These are phyloP conservation scores for Aspergillus intermedius DNA, from an alignment of 2,329 filamentous ascomycete genomes.

Conservation along the genomic window DNA sequence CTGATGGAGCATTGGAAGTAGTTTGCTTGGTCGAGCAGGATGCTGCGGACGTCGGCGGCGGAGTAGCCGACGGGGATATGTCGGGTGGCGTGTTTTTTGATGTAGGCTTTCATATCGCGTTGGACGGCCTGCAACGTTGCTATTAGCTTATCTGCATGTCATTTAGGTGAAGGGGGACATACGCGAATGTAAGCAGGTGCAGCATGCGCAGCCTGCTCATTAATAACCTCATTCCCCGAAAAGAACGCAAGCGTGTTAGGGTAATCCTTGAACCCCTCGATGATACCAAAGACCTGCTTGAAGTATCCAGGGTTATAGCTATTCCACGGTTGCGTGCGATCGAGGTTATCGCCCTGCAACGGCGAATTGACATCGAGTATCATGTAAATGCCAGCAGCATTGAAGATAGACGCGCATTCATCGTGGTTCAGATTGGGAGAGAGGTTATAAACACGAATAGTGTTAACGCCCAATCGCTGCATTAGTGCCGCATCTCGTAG, in stretches of 20 bases:
- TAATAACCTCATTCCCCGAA: conserved; percentile 63
- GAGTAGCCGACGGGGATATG: conserved; percentile 62
- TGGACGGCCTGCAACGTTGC: conserved; percentile 46
- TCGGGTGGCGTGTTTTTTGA: conserved; percentile 51
- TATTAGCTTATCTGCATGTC: background rate
- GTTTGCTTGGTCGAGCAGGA: conserved; percentile 54
- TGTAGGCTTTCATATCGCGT: conserved; percentile 64
- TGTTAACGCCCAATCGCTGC: conserved; percentile 59
- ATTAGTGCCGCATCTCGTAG: conserved; percentile 58
- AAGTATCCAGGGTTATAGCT: conserved; percentile 53
- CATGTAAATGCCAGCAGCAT: conserved; percentile 60
- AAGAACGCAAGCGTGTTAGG: conserved; percentile 63
- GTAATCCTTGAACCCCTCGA: conserved; percentile 62
- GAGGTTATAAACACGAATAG: conserved; percentile 60
- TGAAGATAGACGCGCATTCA: conserved; percentile 58
- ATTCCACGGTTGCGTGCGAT: conserved; percentile 49
- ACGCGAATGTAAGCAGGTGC: conserved; percentile 55
- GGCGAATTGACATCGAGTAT: conserved; percentile 61
- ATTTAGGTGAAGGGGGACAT: conserved; percentile 13
- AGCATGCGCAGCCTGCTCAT: conserved; percentile 49
- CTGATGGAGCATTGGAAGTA: conserved; percentile 54
- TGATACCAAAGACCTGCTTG: conserved; percentile 53
- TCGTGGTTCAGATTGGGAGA: conserved; percentile 55
- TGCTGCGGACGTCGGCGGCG: conserved; percentile 57
- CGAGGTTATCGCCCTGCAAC: conserved; percentile 49